Evolutionary conservation across 192 early-diverging fungal species (phyloP), one percentile per base, ranked within the genome.

Genomic region (Kickxella alabastrina): DNA sequence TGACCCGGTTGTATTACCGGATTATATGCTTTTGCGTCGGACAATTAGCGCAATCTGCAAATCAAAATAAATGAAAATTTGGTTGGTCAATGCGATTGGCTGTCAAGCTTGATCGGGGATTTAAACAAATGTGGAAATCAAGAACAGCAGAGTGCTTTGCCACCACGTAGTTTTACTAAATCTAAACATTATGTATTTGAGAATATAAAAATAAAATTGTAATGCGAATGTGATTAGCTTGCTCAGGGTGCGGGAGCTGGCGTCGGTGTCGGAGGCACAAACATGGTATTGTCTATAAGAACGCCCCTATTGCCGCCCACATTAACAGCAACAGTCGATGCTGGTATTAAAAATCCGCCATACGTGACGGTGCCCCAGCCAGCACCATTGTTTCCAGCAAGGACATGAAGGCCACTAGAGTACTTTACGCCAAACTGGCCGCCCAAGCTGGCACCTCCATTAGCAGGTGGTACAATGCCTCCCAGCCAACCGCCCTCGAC

Each of bases 281-380:
- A 35, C 12, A 39, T 53, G 31, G 43, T 38, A 14, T 67, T 60
- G 39, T 56, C 43, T 25, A 67, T 10, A 22, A 60, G 1, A 28
- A 49, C 19, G 13, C 49, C 57, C 26, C 59, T 14, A 35, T 60
- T 55, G 34, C 52, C 57, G 26, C 57, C 57, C 14, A 67, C 6
- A 26, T 59, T 55, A 24, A 26, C 52, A n/a, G 42, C 57, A 34
- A 54, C n/a, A 7, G 64, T 48, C 1, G 64, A 67, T 4, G 64
- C 49, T 15, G 64, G 57, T 9, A 53, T 54, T 12, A 49, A 35
- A 28, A 67, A 50, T 3, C 64, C 64, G 25, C 56, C 64, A 41
- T 59, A 59, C 35, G 49, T 57, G 10, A 35, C 19, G 0, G 64
- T 55, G 6, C 27, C 64, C 56, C 56, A 67, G 13, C 19, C 64